Conservation (phyloP, 2,329 filamentous ascomycete species). For the Nothomitra cinnamomea region DNA sequence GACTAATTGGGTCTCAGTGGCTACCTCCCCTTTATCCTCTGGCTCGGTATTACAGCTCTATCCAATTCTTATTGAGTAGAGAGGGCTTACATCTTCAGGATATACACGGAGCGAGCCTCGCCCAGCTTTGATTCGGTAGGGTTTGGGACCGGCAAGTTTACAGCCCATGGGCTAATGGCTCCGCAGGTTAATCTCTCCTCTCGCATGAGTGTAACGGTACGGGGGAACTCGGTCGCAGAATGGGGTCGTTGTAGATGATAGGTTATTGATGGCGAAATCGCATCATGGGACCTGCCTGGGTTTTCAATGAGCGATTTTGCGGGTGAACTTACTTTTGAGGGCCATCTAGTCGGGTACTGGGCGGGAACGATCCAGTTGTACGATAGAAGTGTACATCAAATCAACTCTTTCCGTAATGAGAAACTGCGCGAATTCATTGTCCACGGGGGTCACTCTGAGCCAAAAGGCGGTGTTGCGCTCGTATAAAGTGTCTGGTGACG, state of each 20-base stretch:
- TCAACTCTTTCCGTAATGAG: no score
- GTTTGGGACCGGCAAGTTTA: neutral
- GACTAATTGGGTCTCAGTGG: constrained; percentile 39
- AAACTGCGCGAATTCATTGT: no score
- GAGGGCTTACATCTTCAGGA: constrained; percentile 31
- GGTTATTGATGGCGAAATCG: no score
- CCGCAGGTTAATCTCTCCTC: constrained; percentile 43
- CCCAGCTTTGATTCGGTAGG: constrained; percentile 58
- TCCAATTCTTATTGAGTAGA: neutral
- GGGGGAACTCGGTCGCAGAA: neutral
- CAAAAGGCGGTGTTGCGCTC: no score
- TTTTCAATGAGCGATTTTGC: no score
- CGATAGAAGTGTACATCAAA: no score
- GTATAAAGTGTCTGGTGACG: no score
- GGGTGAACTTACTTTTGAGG: no score
- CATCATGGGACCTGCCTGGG: no score
- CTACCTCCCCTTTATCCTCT: constrained; percentile 91
- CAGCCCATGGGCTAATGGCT: neutral
- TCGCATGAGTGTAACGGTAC: constrained; percentile 30
- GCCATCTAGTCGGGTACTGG: no score
- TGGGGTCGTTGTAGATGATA: neutral
- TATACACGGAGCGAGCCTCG: constrained; percentile 89
- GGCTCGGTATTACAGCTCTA: constrained; percentile 51
- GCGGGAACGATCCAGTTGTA: no score
- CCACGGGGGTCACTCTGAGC: no score